Percentiles rank a stretch among this genome's conserved stretches.
phyloP scores from a whole-genome alignment of 1,139 yeast species.

The Candida labiduridarum region DNA sequence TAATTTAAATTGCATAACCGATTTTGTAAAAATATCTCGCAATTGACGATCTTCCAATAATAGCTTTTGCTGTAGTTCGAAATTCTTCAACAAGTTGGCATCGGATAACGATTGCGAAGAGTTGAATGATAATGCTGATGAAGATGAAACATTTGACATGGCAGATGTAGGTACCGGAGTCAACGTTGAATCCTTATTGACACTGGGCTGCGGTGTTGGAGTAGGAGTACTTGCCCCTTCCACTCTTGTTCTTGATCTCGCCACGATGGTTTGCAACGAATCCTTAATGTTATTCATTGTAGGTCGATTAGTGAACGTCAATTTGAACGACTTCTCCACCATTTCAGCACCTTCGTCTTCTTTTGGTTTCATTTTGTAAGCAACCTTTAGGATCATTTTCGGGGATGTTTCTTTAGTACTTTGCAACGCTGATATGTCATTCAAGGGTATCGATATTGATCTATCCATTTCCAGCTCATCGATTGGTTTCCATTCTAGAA shows the following conservation, averaged over 20 bases:
- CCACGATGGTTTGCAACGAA: slow-evolving; percentile 69
- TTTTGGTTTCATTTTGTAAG: slow-evolving; percentile 32
- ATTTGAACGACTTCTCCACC: slow-evolving; percentile 49
- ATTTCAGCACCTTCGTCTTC: slow-evolving; percentile 16
- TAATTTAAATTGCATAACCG: slow-evolving; percentile 78
- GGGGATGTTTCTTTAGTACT: slow-evolving; percentile 75
- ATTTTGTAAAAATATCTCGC: slow-evolving; percentile 79
- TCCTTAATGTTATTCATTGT: slow-evolving; percentile 77
- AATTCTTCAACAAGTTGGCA: slow-evolving; percentile 58
- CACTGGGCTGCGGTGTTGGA: slow-evolving; percentile 17
- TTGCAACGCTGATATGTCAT: slow-evolving; percentile 60
- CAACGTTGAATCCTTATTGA: slow-evolving; percentile 11
- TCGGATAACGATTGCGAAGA: slow-evolving; percentile 36
- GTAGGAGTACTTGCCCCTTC: slow-evolving; percentile 31
- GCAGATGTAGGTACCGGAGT: slow-evolving; percentile 12
- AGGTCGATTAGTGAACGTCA: slow-evolving; percentile 69
- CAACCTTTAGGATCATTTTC: slow-evolving; percentile 67
- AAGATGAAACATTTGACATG: slow-evolving; percentile 7
- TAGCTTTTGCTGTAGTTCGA: slow-evolving; percentile 75
- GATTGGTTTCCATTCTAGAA: slow-evolving; percentile 71
- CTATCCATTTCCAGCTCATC: slow-evolving; percentile 45
- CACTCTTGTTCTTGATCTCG: slow-evolving; percentile 51
- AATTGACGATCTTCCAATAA: slow-evolving; percentile 71
- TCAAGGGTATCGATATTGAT: slow-evolving; percentile 51
- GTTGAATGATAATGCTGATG: slow-evolving; percentile 25